Evolutionary conservation across 139 green algal genomes (phyloP), one percentile per base, ranked within the genome.

Genomic region (Chlorella vulgaris): DNA sequence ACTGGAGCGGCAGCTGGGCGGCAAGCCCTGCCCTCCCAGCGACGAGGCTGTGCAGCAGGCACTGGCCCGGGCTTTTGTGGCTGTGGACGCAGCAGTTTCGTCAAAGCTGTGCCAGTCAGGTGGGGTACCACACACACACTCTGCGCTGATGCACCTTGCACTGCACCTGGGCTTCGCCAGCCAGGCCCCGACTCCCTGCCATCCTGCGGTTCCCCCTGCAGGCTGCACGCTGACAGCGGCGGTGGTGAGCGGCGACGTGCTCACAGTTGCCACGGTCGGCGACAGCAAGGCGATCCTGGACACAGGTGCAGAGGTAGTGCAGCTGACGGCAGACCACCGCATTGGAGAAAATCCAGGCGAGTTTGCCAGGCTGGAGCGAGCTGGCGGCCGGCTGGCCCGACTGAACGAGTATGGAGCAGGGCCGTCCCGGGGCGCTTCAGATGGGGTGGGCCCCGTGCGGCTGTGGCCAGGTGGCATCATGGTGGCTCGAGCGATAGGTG

Each of bases 391-490:
- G 36, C 51, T 91, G 7, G 83, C 81, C 10, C 79, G 85, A 8
- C 78, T 90, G 6, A 80, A 81, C 40, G n/a, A 67, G 31, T 78
- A 55, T 10, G 84, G 86, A 47, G 43, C 47, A 19, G 82, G 84
- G 24, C 70, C 80, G 7, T 85, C 80, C 35, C 15, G 85, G 24
- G 43, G 55, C 28, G 29, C 29, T 1, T 39, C 40, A 31, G 53
- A 65, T 2, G 94, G 94, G 4, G 91, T 97, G 35, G 95, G 95
- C 3, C 95, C 95, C 2, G 83, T 98, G 63, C 87, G 94, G n/a
- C 84, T 96, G 8, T 98, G 95, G 95, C 95, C 95, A 1, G 95
- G 95, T 13, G 95, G 95, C 15, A 84, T 98, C 69, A 95, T 90
- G 58, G 89, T 98, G n/a, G 93, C 86, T 3, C 83, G 94, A 2